Evolutionary conservation across 2,329 filamentous ascomycete genomes (phyloP).

Genomic region (Ophiostoma pallidulum): DNA sequence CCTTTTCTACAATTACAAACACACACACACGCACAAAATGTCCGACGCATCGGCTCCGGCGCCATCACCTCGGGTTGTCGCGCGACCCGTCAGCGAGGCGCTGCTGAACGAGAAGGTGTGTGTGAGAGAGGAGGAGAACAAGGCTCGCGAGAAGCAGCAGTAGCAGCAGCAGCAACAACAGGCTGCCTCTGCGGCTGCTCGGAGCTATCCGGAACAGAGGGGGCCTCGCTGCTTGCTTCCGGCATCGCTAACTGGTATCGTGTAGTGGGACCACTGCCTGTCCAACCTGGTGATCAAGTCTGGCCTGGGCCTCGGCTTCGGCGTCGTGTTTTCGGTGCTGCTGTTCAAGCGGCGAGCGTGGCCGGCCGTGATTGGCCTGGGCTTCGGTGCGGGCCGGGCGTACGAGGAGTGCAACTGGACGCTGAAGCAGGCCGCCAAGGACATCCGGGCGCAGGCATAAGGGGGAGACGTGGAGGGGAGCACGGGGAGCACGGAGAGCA

Average conservation of each 20-base stretch:
- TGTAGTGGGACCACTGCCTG: slow-evolving; percentile 94
- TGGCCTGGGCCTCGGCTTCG: slow-evolving; percentile 89
- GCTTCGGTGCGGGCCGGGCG: slow-evolving; percentile 90
- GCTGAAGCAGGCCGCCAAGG: slow-evolving; percentile 51
- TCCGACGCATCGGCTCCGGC: slow-evolving; percentile 44
- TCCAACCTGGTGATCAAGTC: slow-evolving; percentile 97
- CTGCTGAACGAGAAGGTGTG: slow-evolving; percentile 97
- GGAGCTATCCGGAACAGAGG: too few species aligned
- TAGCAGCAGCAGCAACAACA: too few species aligned
- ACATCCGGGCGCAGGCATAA: slow-evolving; percentile 45
- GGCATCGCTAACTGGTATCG: slow-evolving; percentile 11
- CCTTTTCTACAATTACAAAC: too few species aligned
- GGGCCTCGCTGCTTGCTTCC: background rate
- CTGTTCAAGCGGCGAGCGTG: slow-evolving; percentile 97
- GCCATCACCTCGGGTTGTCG: slow-evolving; percentile 51
- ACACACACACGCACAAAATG: slow-evolving; percentile 34
- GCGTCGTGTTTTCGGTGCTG: slow-evolving; percentile 96
- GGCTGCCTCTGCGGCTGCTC: too few species aligned
- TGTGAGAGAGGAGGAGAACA: background rate
- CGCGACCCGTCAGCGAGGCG: slow-evolving; percentile 90
- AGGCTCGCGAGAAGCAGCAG: too few species aligned
- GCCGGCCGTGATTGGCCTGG: slow-evolving; percentile 90
- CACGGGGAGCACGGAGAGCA: background rate
- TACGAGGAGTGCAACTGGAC: slow-evolving; percentile 97
- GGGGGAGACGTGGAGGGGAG: background rate